Conservation (phyloP, 306 rosid genomes). For the Vicia villosa region DNA sequence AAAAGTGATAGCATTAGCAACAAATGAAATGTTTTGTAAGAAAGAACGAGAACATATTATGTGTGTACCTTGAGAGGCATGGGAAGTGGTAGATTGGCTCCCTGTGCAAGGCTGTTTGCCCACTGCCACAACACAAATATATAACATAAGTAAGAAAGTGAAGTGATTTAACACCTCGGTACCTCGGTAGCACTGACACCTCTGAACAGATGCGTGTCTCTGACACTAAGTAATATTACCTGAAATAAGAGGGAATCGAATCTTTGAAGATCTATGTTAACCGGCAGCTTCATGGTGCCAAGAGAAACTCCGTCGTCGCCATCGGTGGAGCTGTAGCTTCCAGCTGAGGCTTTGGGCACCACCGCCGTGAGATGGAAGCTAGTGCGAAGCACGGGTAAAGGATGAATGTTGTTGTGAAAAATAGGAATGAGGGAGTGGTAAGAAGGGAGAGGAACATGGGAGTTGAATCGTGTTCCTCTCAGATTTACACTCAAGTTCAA, state of each 20-base stretch:
- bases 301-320: constrained; percentile 79
- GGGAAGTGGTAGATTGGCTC: constrained; percentile 88
- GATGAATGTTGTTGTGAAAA: constrained; percentile 6
- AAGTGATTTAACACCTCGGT: not conserved
- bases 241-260: constrained; percentile 76
- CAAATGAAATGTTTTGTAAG: too few relatives aligned
- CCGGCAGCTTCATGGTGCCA: constrained; percentile 82
- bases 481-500: constrained; percentile 3
- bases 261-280: constrained; percentile 58
- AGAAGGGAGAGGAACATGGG: constrained; percentile 36
- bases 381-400: constrained; percentile 31
- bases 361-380: constrained; percentile 28
- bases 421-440: constrained; percentile 17
- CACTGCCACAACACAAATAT: constrained; percentile 56
- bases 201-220: too few relatives aligned
- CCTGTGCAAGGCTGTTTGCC: constrained; percentile 95
- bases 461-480: constrained; percentile 22
- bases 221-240: constrained; percentile 35
- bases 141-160: not conserved
- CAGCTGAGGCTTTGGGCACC: constrained; percentile 49
- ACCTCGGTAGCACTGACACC: too few relatives aligned
- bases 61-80: constrained; percentile 81
- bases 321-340: constrained; percentile 24
- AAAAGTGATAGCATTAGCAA: not conserved
- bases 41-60: not conserved